phyloP scores from a whole-genome alignment of 2,329 filamentous ascomycete species.

The Cladosporium phlei region DNA sequence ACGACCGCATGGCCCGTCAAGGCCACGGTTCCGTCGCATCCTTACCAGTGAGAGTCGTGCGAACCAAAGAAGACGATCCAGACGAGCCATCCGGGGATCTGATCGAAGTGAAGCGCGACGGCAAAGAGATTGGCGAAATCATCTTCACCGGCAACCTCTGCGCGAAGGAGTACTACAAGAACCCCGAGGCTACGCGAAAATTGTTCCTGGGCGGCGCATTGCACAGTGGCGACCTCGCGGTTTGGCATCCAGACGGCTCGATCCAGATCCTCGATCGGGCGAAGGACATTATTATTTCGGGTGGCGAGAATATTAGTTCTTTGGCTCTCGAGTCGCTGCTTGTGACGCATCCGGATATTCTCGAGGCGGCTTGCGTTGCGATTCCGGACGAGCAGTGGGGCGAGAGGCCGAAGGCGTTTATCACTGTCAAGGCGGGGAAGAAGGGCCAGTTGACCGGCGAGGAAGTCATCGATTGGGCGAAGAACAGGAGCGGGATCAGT shows the following conservation, averaged over 20 bases:
- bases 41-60: slow-evolving; percentile 75
- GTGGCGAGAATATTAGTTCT: slow-evolving; percentile 94
- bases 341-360: slow-evolving; percentile 77
- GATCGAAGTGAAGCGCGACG: slow-evolving; percentile 63
- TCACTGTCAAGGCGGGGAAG: slow-evolving; percentile 72
- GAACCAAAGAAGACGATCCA: slow-evolving; percentile 59
- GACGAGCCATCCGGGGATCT: slow-evolving; percentile 47
- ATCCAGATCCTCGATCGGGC: slow-evolving; percentile 89
- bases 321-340: slow-evolving; percentile 89
- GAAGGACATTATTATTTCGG: slow-evolving; percentile 98
- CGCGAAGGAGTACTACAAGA: slow-evolving; percentile 86
- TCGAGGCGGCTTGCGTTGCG: slow-evolving; percentile 88
- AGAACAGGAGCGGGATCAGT: slow-evolving; percentile 72
- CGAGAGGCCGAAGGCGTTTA: slow-evolving; percentile 88
- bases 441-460: slow-evolving; percentile 49
- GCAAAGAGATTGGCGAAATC: slow-evolving; percentile 75
- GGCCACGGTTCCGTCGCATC: slow-evolving; percentile 86
- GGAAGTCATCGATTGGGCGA: slow-evolving; percentile 82
- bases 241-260: slow-evolving; percentile 86
- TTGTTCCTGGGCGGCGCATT: slow-evolving; percentile 81
- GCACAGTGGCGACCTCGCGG: slow-evolving; percentile 87
- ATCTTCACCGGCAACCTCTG: slow-evolving; percentile 91
- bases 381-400: slow-evolving; percentile 89
- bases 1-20: slow-evolving; percentile 85
- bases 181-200: slow-evolving; percentile 76